A percentile compares a stretch with the other conserved stretches of the same genome.
Conservation (phyloP, 2,329 filamentous ascomycete genomes). For the Arthroderma sp. region DNA sequence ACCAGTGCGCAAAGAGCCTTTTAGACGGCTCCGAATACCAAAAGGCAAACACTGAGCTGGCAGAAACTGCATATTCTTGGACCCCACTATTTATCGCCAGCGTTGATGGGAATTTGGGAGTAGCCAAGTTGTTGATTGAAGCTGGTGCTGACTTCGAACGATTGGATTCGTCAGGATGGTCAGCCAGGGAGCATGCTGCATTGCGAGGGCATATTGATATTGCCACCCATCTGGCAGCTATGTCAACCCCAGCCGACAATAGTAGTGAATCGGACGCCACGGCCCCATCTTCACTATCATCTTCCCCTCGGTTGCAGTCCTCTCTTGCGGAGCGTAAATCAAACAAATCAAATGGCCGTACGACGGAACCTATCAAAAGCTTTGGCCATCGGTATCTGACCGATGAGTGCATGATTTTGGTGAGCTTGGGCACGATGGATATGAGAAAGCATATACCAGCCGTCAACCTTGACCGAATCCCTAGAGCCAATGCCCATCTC, state of each 20-base stretch:
- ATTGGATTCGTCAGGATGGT: constrained; percentile 82
- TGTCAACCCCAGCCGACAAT: constrained; percentile 28
- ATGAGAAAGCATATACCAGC: constrained; percentile 67
- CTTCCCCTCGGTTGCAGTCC: constrained; percentile 24
- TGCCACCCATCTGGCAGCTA: constrained; percentile 51
- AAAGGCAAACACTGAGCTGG: constrained; percentile 60
- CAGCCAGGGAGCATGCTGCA: constrained; percentile 81
- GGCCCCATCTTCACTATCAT: constrained; percentile 21
- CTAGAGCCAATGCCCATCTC: constrained; percentile 72
- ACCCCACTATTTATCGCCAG: constrained; percentile 88
- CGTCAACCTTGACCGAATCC: constrained; percentile 78
- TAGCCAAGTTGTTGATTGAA: constrained; percentile 64
- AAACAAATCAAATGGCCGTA: constrained; percentile 31
- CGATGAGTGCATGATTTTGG: constrained; percentile 75
- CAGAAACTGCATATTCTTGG: constrained; percentile 80
- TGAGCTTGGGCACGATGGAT: constrained; percentile 91
- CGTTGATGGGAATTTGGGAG: constrained; percentile 67
- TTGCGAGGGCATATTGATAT: constrained; percentile 78
- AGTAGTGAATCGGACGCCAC: constrained; percentile 18
- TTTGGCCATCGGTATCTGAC: constrained; percentile 94
- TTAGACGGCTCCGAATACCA: constrained; percentile 57
- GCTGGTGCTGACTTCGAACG: constrained; percentile 64
- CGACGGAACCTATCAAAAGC: constrained; percentile 72
- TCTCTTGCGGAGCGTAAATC: constrained; percentile 33
- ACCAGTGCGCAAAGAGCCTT: constrained; percentile 64